Evolutionary conservation across 352 stramenopile species (phyloP).

Genomic region (Globisporangium echinulatum): DNA sequence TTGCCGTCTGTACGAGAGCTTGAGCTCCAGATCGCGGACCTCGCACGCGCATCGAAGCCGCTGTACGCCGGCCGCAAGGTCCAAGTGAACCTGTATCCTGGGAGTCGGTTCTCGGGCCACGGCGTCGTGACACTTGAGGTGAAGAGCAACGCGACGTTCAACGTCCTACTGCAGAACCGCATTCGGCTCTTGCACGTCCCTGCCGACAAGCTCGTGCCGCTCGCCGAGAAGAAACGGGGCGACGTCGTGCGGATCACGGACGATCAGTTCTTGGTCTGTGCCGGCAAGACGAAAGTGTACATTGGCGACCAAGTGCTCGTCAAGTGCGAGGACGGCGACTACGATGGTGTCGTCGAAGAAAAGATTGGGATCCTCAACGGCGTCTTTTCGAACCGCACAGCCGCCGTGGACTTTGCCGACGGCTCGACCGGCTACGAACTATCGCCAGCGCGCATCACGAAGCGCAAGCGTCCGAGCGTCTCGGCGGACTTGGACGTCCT

Average conservation of each 20-base stretch:
- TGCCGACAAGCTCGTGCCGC: slow-evolving; percentile 44
- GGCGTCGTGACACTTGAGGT: slow-evolving; percentile 55
- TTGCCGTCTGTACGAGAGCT: slow-evolving; percentile 54
- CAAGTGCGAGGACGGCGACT: slow-evolving; percentile 48
- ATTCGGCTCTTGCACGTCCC: slow-evolving; percentile 68
- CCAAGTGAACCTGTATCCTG: slow-evolving; percentile 64
- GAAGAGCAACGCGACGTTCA: slow-evolving; percentile 29
- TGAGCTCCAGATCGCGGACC: slow-evolving; percentile 40
- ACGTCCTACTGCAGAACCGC: slow-evolving; percentile 62
- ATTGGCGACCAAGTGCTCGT: slow-evolving; percentile 78
- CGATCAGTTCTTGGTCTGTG: slow-evolving; percentile 63
- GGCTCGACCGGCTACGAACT: slow-evolving; percentile 71
- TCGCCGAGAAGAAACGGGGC: slow-evolving; percentile 41
- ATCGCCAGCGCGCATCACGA: slow-evolving; percentile 44
- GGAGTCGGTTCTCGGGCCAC: slow-evolving; percentile 54
- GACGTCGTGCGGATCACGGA: slow-evolving; percentile 50
- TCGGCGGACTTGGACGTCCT: slow-evolving; percentile 51
- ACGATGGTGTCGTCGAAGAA: slow-evolving; percentile 42
- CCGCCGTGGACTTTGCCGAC: slow-evolving; percentile 69
- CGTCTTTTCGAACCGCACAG: slow-evolving; percentile 71
- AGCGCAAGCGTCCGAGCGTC: slow-evolving; percentile 31
- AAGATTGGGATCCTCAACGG: slow-evolving; percentile 69
- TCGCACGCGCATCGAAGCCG: slow-evolving; percentile 29
- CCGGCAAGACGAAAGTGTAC: slow-evolving; percentile 54
- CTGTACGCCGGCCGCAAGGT: slow-evolving; percentile 67